These are phyloP conservation scores for Mallotus repandus DNA, from an alignment of 441 rosid genomes.

Conservation along the genomic window DNA sequence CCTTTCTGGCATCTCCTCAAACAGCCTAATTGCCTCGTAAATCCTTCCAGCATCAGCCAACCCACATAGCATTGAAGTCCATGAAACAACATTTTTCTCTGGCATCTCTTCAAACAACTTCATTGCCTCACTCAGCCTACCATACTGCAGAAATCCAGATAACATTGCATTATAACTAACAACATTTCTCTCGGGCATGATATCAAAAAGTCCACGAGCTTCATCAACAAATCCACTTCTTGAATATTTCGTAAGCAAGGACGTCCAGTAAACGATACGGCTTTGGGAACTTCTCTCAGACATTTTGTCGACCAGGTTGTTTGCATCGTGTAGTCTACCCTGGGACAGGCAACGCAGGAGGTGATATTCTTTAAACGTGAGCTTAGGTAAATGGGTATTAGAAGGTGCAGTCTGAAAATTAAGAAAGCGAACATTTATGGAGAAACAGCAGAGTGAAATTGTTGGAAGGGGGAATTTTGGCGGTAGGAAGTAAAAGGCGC, in stretches of 20 bases:
- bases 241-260: constrained; percentile 50
- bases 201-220: constrained; percentile 53
- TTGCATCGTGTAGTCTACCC: constrained; percentile 44
- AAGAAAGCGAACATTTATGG: constrained; percentile 21
- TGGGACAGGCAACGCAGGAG: constrained; percentile 36
- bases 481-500: constrained; percentile 25
- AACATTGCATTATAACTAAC: constrained; percentile 76
- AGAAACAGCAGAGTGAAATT: constrained; percentile 17
- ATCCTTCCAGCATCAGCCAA: constrained; percentile 49
- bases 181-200: constrained; percentile 57
- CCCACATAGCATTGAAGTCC: constrained; percentile 75
- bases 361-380: constrained; percentile 42
- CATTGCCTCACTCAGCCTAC: constrained; percentile 47
- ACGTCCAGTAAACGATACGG: constrained; percentile 56
- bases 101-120: constrained; percentile 70
- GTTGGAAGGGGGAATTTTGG: constrained; percentile 22
- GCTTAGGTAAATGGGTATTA: constrained; percentile 25
- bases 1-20: constrained; percentile 72
- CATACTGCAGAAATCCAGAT: constrained; percentile 47
- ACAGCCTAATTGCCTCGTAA: constrained; percentile 50
- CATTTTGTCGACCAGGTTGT: constrained; percentile 56
- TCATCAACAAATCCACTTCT: constrained; percentile 55
- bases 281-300: constrained; percentile 40
- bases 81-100: constrained; percentile 62
- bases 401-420: constrained; percentile 21